phyloP scores from a whole-genome alignment of 768 basidiomycete genomes.

The Kwoniella heveanensis region DNA sequence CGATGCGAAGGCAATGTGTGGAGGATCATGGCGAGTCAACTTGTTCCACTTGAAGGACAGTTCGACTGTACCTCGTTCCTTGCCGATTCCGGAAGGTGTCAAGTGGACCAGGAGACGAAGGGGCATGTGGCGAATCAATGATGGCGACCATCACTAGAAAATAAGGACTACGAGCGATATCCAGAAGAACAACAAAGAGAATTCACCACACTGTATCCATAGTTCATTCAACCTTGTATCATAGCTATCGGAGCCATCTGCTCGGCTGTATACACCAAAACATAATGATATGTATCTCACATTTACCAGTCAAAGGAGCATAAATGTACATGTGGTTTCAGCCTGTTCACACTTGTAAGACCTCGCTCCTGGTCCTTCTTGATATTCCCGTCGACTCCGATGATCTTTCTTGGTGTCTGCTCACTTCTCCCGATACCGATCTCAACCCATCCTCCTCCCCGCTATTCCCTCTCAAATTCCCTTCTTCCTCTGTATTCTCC shows the following conservation, averaged over 20 bases:
- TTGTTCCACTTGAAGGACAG: constrained; percentile 7
- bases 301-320: too few relatives aligned
- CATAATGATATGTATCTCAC: too few relatives aligned
- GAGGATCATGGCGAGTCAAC: constrained; percentile 21
- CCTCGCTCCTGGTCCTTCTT: neutral
- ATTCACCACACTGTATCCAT: neutral
- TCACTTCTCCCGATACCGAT: neutral
- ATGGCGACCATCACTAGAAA: too few relatives aligned
- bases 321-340: too few relatives aligned
- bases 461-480: neutral
- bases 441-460: neutral
- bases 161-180: too few relatives aligned
- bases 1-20: constrained; percentile 12
- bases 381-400: neutral
- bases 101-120: neutral
- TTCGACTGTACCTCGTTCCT: neutral
- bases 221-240: too few relatives aligned
- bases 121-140: neutral
- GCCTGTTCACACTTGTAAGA: neutral
- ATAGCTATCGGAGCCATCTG: too few relatives aligned
- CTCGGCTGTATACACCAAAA: too few relatives aligned
- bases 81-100: neutral
- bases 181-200: too few relatives aligned
- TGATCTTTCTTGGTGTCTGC: neutral
- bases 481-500: neutral